Base-by-base conservation (phyloP, 2,329 filamentous ascomycete species). In the Trichocomaceae sp. region DNA sequence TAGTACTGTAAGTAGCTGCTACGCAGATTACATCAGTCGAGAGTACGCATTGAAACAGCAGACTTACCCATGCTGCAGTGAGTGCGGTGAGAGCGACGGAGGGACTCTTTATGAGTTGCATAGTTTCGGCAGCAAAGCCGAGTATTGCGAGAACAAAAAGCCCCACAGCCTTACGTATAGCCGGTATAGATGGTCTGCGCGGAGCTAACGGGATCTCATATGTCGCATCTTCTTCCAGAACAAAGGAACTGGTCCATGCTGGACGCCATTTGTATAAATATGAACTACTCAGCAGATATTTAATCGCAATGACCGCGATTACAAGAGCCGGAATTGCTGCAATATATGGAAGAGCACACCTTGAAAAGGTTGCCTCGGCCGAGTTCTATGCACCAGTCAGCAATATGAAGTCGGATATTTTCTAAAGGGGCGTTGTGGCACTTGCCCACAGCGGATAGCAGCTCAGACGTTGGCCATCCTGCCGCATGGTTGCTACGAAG, bases 231-330 rank as follows among this genome's bases (percentile, higher is more conserved):
- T 66, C 59, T 56, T 81, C 79, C 17, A 72, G 62, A 17, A 83
- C 66, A 57, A 84, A 83, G 3, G 78, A 71, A 47, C 63, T 70
- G 19, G 72, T 74, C 80, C 81, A 83, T 67, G 61, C 66, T 33
- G 81, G 76, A 42, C 71, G 68, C 62, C 61, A 65, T 35, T 55
- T 56, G 26, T 57, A 52, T 1, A 67, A 44, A 1, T 44, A 42
- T 20, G 64, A 37, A 22, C 61, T 59, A 5, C 58, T 60, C n/a
- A 70, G 41, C 8, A 71, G 6, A 55, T 72, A 65, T 23, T 60
- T 61, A 31, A 66, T 44, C 20, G 62, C 60, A 49, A 73, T 57
- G 10, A 66, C 15, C 9, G 64, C 44, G 20, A 66, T 55, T 7
- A 69, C 44, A 23, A 62, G 56, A 0, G 61, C 62, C 2, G 70